Percentiles rank a stretch among this genome's conserved stretches.
Evolutionary conservation across 2,329 filamentous ascomycete genomes (phyloP).

Genomic region (Colletotrichum phormii): DNA sequence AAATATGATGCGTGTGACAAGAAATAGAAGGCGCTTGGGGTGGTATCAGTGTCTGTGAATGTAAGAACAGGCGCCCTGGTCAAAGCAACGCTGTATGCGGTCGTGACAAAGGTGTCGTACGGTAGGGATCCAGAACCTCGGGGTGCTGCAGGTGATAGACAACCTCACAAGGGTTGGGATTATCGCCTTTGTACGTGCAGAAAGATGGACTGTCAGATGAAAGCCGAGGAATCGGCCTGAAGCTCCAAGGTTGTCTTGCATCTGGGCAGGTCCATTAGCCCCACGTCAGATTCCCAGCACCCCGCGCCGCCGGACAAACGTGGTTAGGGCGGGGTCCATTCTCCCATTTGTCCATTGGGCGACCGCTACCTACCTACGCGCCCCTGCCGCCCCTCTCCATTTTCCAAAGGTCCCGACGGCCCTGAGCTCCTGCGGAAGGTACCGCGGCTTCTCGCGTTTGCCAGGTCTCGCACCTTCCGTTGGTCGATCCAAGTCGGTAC

Average conservation of each 20-base stretch:
- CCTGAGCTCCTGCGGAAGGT: conserved; percentile 26
- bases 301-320: conserved; percentile 24
- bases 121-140: neutral
- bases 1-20: neutral
- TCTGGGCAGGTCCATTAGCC: conserved; percentile 33
- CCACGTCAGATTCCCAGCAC: conserved; percentile 35
- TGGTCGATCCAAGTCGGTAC: conserved; percentile 13
- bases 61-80: neutral
- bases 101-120: conserved; percentile 10
- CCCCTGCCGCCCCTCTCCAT: conserved; percentile 14
- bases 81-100: neutral
- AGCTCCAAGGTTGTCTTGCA: conserved; percentile 33
- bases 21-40: neutral
- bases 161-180: conserved; percentile 23
- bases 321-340: conserved; percentile 26
- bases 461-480: neutral
- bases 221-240: conserved; percentile 36
- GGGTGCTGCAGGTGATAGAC: conserved; percentile 14
- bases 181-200: conserved; percentile 30
- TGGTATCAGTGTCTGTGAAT: neutral
- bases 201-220: conserved; percentile 36
- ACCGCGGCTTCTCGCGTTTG: conserved; percentile 10
- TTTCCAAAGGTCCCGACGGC: neutral
- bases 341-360: conserved; percentile 19
- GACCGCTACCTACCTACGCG: neutral